These are phyloP conservation scores for Cladosporium phlei DNA, from an alignment of 2,329 filamentous ascomycete genomes.

Conservation along the genomic window DNA sequence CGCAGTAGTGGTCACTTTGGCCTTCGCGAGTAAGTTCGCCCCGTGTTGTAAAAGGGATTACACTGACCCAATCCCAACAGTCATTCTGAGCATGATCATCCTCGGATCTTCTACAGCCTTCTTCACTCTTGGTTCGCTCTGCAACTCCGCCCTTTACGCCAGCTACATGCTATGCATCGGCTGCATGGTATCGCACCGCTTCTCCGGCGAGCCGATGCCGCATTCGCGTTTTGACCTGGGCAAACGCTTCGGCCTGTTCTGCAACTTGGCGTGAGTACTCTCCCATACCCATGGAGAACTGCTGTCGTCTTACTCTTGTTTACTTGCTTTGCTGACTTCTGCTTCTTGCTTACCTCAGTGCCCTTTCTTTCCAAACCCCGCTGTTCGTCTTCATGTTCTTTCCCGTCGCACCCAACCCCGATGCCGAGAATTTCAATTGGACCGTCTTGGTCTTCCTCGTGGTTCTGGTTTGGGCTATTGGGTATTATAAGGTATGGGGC, in stretches of 20 bases:
- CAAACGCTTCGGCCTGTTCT: conserved; percentile 22
- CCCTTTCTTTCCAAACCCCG: conserved; percentile 15
- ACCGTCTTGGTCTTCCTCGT: conserved; percentile 21
- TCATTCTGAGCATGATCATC: conserved; percentile 32
- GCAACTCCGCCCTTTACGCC: conserved; percentile 21
- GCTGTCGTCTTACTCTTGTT: conserved; percentile 19
- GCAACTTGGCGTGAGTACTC: conserved; percentile 24
- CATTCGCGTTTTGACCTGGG: conserved; percentile 20
- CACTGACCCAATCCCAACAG: too few species aligned
- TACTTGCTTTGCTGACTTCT: conserved; percentile 16
- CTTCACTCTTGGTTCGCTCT: conserved; percentile 40
- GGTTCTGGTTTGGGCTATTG: background rate
- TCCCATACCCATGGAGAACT: too few species aligned
- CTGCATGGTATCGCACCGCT: conserved; percentile 17
- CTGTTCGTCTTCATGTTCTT: conserved; percentile 23
- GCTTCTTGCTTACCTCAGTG: conserved; percentile 18
- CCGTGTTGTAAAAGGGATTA: too few species aligned
- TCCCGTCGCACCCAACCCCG: conserved; percentile 21
- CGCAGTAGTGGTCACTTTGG: conserved; percentile 24
- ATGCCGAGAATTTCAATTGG: conserved; percentile 27
- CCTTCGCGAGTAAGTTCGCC: conserved; percentile 15
- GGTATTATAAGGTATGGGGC: background rate
- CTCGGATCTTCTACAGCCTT: conserved; percentile 38
- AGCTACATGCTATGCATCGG: conserved; percentile 23
- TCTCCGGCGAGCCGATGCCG: conserved; percentile 20